A percentile compares a stretch with the other conserved stretches of the same genome.
Evolutionary conservation across 345 rosid species (phyloP).

Genomic region (Turnera subulata): DNA sequence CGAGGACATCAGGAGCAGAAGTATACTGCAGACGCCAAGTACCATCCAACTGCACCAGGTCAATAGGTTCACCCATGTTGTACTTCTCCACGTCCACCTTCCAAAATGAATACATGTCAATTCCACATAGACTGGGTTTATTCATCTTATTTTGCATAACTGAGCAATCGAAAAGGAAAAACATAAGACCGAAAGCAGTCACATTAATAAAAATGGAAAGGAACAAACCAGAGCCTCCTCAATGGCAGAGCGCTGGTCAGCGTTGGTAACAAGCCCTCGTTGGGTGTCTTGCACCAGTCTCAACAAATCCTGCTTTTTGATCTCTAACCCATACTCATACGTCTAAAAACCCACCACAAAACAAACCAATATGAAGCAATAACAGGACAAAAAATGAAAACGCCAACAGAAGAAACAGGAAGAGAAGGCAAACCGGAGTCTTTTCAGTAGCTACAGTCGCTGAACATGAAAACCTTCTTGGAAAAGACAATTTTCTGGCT

Average conservation of each 20-base stretch:
- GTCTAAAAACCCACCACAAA: conserved; percentile 35
- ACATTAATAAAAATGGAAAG: not conserved
- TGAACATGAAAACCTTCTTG: conserved; percentile 33
- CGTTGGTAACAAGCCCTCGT: conserved; percentile 52
- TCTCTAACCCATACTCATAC: conserved; percentile 56
- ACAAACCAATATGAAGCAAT: not conserved
- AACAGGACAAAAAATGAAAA: not conserved
- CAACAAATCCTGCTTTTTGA: conserved; percentile 61
- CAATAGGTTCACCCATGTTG: conserved; percentile 61
- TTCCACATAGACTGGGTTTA: too few relatives aligned
- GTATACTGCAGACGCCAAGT: conserved; percentile 95
- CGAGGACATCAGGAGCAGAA: conserved; percentile 83
- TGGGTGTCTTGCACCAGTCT: conserved; percentile 67
- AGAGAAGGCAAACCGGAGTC: conserved; percentile 23
- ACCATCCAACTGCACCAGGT: conserved; percentile 70
- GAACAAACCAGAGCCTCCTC: conserved; percentile 76
- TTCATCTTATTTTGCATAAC: too few relatives aligned
- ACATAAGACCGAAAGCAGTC: not conserved
- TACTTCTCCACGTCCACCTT: conserved; percentile 73
- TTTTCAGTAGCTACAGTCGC: conserved; percentile 39
- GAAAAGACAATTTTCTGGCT: conserved; percentile 17
- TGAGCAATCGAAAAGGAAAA: not conserved
- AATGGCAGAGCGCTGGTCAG: conserved; percentile 70
- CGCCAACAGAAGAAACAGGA: not conserved
- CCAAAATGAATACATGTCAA: conserved; percentile 3